phyloP scores from a whole-genome alignment of 2,329 filamentous ascomycete species.

The Fusarium verticillioides region DNA sequence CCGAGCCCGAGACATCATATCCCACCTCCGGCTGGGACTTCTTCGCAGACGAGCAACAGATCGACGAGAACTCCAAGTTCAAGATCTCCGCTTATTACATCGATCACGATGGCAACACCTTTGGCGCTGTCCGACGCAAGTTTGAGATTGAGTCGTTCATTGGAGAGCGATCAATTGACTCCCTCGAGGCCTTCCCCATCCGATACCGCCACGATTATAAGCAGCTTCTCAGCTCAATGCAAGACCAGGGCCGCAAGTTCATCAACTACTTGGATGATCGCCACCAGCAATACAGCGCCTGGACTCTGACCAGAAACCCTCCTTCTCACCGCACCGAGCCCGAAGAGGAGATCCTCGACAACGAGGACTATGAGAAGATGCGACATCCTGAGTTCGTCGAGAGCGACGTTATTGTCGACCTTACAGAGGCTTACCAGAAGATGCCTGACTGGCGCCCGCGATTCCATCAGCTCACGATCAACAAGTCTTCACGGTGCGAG shows the following conservation, averaged over 20 bases:
- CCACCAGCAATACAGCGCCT: slow-evolving; percentile 55
- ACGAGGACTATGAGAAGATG: slow-evolving; percentile 48
- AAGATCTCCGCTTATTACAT: slow-evolving; percentile 55
- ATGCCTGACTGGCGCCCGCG: slow-evolving; percentile 52
- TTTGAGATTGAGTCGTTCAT: slow-evolving; percentile 52
- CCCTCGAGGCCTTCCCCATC: slow-evolving; percentile 53
- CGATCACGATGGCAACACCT: slow-evolving; percentile 54
- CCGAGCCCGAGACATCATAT: slow-evolving; percentile 47
- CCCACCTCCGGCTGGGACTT: slow-evolving; percentile 51
- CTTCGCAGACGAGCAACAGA: slow-evolving; percentile 48
- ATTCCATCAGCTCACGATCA: slow-evolving; percentile 46
- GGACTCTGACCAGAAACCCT: slow-evolving; percentile 55
- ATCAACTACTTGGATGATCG: slow-evolving; percentile 49
- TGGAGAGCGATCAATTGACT: slow-evolving; percentile 53
- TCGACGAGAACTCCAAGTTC: slow-evolving; percentile 47
- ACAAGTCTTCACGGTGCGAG: slow-evolving; percentile 48
- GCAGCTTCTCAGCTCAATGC: slow-evolving; percentile 49
- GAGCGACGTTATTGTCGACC: slow-evolving; percentile 56
- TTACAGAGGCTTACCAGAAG: slow-evolving; percentile 54
- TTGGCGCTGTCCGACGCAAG: slow-evolving; percentile 52
- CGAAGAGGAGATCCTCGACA: slow-evolving; percentile 49
- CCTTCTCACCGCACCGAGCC: slow-evolving; percentile 42
- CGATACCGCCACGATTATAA: slow-evolving; percentile 52
- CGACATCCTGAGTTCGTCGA: slow-evolving; percentile 55
- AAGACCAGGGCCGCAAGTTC: slow-evolving; percentile 50